phyloP scores from a whole-genome alignment of 495 filamentous ascomycete species.

The Hyphodiscus hymeniophilus region DNA sequence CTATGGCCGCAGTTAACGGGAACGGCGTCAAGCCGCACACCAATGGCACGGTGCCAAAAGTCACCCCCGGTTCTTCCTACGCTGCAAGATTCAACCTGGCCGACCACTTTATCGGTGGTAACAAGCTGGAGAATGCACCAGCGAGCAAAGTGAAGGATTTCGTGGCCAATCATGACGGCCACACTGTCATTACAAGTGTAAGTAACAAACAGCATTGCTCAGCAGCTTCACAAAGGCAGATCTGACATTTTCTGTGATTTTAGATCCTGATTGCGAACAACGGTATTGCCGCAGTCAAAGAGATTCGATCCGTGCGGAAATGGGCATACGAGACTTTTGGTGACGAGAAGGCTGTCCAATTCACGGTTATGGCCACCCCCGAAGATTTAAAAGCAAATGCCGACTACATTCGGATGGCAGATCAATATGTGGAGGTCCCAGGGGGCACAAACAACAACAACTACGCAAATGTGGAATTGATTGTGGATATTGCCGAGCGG shows the following conservation, averaged over 20 bases:
- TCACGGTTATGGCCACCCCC: constrained; percentile 99
- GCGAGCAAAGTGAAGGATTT: constrained; percentile 89
- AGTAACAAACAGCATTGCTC: too few species aligned
- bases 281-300: constrained; percentile 98
- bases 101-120: constrained; percentile 93
- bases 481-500: constrained; percentile 98
- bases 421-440: constrained; percentile 98
- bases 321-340: constrained; percentile 99
- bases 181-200: constrained; percentile 97
- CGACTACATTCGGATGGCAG: constrained; percentile 98
- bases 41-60: constrained; percentile 32
- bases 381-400: constrained; percentile 97
- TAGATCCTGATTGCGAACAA: constrained; percentile 99
- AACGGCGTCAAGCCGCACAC: constrained; percentile 13
- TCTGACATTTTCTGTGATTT: not conserved
- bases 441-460: constrained; percentile 99
- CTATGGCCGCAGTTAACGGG: constrained; percentile 40
- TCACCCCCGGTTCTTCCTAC: constrained; percentile 46
- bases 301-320: constrained; percentile 97
- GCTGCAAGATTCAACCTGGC: constrained; percentile 73
- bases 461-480: constrained; percentile 98
- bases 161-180: constrained; percentile 78
- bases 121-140: constrained; percentile 68
- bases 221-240: too few species aligned
- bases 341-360: constrained; percentile 96